Evolutionary conservation across 2,329 filamentous ascomycete genomes (phyloP).

Genomic region (Neopestalotiopsis sp.): DNA sequence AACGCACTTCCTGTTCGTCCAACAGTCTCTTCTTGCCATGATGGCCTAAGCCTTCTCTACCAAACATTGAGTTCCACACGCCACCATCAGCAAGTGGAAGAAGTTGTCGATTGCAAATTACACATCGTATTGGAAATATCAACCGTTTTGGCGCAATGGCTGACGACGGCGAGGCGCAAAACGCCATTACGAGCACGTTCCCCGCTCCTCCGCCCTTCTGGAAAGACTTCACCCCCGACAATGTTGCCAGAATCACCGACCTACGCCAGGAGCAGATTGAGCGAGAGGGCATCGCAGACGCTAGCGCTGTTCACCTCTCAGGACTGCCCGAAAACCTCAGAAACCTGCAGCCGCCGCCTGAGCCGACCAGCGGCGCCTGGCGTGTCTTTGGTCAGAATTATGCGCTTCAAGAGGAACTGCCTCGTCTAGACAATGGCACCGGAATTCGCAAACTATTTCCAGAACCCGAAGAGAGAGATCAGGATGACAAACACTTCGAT

Average conservation of each 20-base stretch:
- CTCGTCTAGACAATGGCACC: constrained; percentile 63
- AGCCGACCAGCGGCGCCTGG: constrained; percentile 74
- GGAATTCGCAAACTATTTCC: constrained; percentile 69
- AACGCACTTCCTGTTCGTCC: too few relatives aligned
- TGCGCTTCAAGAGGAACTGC: constrained; percentile 67
- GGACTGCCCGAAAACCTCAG: constrained; percentile 73
- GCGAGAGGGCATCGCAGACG: constrained; percentile 28
- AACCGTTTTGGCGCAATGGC: constrained; percentile 27
- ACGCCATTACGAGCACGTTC: constrained; percentile 68
- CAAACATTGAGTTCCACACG: too few relatives aligned
- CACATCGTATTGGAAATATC: neutral
- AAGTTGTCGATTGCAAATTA: neutral
- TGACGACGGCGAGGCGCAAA: constrained; percentile 29
- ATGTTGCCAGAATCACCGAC: constrained; percentile 61
- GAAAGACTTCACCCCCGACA: constrained; percentile 82
- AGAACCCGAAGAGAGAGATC: constrained; percentile 50
- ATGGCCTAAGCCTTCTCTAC: too few relatives aligned
- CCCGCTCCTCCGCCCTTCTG: constrained; percentile 91
- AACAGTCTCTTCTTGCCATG: too few relatives aligned
- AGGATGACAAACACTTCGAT: constrained; percentile 62
- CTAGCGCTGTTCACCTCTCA: constrained; percentile 39
- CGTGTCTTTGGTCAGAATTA: constrained; percentile 74
- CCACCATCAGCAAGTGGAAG: too few relatives aligned
- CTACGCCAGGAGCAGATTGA: constrained; percentile 44
- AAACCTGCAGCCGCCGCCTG: constrained; percentile 80